These are phyloP conservation scores for Fusarium beomiforme DNA, from an alignment of 2,329 filamentous ascomycete species.

Conservation along the genomic window DNA sequence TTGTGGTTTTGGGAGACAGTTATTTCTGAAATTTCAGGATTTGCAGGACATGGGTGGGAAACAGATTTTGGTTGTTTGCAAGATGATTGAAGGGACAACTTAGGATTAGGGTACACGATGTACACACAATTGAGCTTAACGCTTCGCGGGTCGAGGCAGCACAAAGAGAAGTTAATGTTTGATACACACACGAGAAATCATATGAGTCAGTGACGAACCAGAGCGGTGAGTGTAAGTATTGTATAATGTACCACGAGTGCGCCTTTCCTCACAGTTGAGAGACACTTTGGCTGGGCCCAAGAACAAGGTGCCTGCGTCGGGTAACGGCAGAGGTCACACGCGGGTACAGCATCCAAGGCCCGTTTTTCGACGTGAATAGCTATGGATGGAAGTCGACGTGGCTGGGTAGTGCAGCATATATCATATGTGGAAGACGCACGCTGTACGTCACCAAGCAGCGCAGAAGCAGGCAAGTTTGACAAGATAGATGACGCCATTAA, in stretches of 20 bases:
- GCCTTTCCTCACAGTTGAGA: conserved; percentile 6
- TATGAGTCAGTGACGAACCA: neutral
- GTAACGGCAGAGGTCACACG: conserved; percentile 6
- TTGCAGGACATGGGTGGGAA: conserved; percentile 28
- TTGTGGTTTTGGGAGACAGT: conserved; percentile 15
- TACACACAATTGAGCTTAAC: conserved; percentile 31
- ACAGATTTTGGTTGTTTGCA: conserved; percentile 30
- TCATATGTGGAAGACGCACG: conserved; percentile 6
- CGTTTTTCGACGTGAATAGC: conserved; percentile 13
- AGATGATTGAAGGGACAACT: conserved; percentile 24
- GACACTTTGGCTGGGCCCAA: conserved; percentile 12
- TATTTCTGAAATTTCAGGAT: conserved; percentile 31
- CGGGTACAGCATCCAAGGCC: neutral
- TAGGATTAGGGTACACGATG: conserved; percentile 28
- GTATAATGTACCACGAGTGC: conserved; percentile 27
- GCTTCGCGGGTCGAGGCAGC: conserved; percentile 33
- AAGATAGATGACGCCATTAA: conserved; percentile 1
- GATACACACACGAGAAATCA: neutral
- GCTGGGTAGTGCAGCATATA: conserved; percentile 23
- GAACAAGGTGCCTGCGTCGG: conserved; percentile 17
- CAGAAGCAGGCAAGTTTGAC: neutral
- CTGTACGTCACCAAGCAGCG: conserved; percentile 23
- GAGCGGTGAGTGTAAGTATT: conserved; percentile 30
- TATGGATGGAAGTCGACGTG: conserved; percentile 25
- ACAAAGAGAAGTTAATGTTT: conserved; percentile 28